Conservation (phyloP, 2,329 filamentous ascomycete species). For the Aspergillus vadensis region DNA sequence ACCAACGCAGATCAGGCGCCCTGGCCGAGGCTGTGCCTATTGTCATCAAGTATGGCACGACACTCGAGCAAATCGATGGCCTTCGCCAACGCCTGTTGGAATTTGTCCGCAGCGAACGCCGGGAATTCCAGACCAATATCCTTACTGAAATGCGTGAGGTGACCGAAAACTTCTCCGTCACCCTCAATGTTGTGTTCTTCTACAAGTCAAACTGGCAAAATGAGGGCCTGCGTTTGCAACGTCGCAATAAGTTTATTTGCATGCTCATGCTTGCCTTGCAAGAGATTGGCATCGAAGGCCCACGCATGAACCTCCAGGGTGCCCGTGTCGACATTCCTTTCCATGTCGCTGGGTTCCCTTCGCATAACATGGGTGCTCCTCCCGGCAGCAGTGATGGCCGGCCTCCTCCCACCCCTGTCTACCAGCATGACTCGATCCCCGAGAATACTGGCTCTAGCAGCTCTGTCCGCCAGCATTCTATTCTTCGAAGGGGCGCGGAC, state of each 20-base stretch:
- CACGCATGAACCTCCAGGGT: slow-evolving; percentile 71
- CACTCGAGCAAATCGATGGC: slow-evolving; percentile 76
- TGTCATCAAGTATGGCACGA: slow-evolving; percentile 85
- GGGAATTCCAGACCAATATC: slow-evolving; percentile 84
- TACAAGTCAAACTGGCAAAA: slow-evolving; percentile 98
- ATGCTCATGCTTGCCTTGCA: slow-evolving; percentile 86
- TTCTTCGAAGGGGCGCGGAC: slow-evolving; percentile 55
- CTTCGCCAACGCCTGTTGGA: slow-evolving; percentile 79
- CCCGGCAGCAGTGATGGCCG: slow-evolving; percentile 50
- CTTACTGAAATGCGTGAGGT: slow-evolving; percentile 81
- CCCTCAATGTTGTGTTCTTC: slow-evolving; percentile 92
- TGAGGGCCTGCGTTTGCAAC: slow-evolving; percentile 81
- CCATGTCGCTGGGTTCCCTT: slow-evolving; percentile 58
- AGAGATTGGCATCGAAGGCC: slow-evolving; percentile 81
- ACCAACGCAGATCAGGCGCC: slow-evolving; percentile 85
- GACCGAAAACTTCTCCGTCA: slow-evolving; percentile 80
- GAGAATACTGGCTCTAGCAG: slow-evolving; percentile 36
- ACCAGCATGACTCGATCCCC: slow-evolving; percentile 23
- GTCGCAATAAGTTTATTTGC: slow-evolving; percentile 92
- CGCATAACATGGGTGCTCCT: slow-evolving; percentile 45
- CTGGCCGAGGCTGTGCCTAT: slow-evolving; percentile 84
- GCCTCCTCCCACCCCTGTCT: slow-evolving; percentile 35
- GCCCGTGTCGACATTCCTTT: slow-evolving; percentile 68
- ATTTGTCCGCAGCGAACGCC: slow-evolving; percentile 81
- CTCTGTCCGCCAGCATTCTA: slow-evolving; percentile 49